These are phyloP conservation scores for Tolypocladium pustulatum DNA, from an alignment of 2,329 filamentous ascomycete genomes.

Conservation along the genomic window DNA sequence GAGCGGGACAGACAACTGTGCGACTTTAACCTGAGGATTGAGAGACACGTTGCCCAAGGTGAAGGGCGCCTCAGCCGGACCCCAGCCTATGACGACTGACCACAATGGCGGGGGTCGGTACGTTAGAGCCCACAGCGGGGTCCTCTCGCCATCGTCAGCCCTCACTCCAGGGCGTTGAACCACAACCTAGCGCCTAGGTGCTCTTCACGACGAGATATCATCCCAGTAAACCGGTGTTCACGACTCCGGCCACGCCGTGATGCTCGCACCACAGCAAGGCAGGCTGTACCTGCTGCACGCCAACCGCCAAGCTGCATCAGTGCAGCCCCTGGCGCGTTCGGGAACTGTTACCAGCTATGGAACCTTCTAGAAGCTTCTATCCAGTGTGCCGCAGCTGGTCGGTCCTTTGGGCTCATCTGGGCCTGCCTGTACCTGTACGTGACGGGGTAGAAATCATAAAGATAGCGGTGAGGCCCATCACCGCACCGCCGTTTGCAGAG, in stretches of 20 bases:
- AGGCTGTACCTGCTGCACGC: not conserved
- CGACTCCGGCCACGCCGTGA: not conserved
- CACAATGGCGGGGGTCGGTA: not conserved
- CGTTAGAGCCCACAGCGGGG: not conserved
- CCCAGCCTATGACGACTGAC: not conserved
- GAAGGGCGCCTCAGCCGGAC: not conserved
- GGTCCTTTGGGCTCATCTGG: no score
- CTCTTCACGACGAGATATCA: not conserved
- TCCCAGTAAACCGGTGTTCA: not conserved
- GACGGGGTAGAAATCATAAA: no score
- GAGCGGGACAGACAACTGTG: not conserved
- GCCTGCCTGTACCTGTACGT: no score
- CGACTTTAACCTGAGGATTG: not conserved
- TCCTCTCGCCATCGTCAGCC: not conserved
- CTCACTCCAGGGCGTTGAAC: not conserved
- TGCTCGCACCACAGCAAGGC: not conserved
- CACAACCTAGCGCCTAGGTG: not conserved
- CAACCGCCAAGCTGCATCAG: not conserved
- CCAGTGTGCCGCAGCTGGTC: not conserved
- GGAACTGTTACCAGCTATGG: conserved; percentile 3
- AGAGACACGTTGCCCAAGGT: not conserved
- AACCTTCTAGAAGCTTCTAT: conserved; percentile 23
- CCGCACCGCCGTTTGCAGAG: not conserved
- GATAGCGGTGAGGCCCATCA: not conserved
- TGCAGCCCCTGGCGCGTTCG: not conserved